Conservation (phyloP, 331 rosid species). For the Pyrus hybrid region DNA sequence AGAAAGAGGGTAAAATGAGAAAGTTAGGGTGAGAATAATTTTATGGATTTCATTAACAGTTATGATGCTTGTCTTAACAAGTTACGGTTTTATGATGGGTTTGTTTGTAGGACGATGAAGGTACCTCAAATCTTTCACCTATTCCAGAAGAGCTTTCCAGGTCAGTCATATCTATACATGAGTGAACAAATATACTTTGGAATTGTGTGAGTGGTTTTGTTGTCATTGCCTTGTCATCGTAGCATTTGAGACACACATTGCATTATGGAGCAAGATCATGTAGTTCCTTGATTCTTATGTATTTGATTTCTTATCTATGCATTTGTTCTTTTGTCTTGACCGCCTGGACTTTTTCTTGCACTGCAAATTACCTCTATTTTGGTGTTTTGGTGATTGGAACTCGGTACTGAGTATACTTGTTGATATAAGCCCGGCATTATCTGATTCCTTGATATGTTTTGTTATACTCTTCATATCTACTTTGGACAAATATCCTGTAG, state of each 20-base stretch:
- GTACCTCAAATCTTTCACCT: conserved; percentile 11
- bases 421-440: not conserved
- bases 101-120: conserved; percentile 12
- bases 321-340: not conserved
- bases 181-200: not conserved
- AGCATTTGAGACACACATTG: not conserved
- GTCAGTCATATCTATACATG: conserved; percentile 19
- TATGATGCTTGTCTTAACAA: not conserved
- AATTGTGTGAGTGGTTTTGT: not conserved
- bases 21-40: not conserved
- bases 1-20: not conserved
- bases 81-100: not conserved
- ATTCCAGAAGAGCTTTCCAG: conserved; percentile 14
- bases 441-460: not conserved
- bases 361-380: not conserved
- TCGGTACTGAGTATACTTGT: not conserved
- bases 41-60: too few relatives aligned
- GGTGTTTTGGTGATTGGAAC: not conserved
- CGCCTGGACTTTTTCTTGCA: not conserved
- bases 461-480: not conserved
- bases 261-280: not conserved
- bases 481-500: not conserved
- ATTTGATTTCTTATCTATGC: not conserved
- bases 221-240: not conserved
- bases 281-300: not conserved